Evolutionary conservation across 1,139 yeast genomes (phyloP).

Genomic region (Geotrichum europaeum): DNA sequence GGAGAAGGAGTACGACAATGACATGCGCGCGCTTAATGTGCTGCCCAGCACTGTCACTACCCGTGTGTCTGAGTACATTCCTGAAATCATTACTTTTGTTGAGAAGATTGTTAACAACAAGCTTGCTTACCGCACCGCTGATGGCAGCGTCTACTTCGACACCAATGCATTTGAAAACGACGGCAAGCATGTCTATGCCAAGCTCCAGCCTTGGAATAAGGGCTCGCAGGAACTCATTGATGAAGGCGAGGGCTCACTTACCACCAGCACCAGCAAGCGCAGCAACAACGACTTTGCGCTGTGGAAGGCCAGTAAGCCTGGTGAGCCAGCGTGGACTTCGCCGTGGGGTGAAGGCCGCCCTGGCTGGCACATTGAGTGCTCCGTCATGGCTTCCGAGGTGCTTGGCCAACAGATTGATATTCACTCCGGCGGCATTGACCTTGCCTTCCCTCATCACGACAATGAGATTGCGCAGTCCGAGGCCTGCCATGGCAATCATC

Average conservation of each 20-base stretch:
- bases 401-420: slow-evolving; percentile 82
- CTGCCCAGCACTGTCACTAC: slow-evolving; percentile 81
- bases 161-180: slow-evolving; percentile 71
- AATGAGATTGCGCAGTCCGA: slow-evolving; percentile 96
- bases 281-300: slow-evolving; percentile 86
- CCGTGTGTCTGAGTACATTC: slow-evolving; percentile 94
- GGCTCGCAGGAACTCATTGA: slow-evolving; percentile 79
- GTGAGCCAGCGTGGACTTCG: slow-evolving; percentile 94
- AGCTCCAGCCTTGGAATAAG: slow-evolving; percentile 97
- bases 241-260: slow-evolving; percentile 92
- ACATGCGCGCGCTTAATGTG: slow-evolving; percentile 81
- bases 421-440: slow-evolving; percentile 95
- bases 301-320: slow-evolving; percentile 95
- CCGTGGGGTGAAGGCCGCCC: slow-evolving; percentile 99
- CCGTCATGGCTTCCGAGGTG: slow-evolving; percentile 94
- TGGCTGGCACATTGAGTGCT: slow-evolving; percentile 99
- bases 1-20: slow-evolving; percentile 80
- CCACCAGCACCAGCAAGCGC: slow-evolving; percentile 51
- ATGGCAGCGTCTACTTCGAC: slow-evolving; percentile 92
- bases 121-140: slow-evolving; percentile 76
- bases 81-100: slow-evolving; percentile 80
- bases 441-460: slow-evolving; percentile 99
- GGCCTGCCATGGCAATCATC: slow-evolving; percentile 80
- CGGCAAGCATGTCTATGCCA: slow-evolving; percentile 74
- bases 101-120: slow-evolving; percentile 69